phyloP scores from a whole-genome alignment of 768 basidiomycete species.

The Lepiota brunneoincarnata region DNA sequence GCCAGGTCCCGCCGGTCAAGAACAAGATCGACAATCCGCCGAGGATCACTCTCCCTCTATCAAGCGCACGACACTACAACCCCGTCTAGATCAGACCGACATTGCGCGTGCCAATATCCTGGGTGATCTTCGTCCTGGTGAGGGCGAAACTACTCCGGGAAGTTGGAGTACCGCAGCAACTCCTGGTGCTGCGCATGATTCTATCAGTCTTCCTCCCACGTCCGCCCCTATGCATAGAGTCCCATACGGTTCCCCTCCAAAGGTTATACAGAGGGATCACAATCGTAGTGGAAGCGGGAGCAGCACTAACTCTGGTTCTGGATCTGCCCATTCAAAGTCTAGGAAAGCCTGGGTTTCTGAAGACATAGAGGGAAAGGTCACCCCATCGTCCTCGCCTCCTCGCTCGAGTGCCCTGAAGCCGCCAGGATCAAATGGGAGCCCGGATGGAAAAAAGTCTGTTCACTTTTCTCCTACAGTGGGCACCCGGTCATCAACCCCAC shows the following conservation, averaged over 20 bases:
- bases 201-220: neutral
- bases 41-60: conserved; percentile 14
- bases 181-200: conserved; percentile 44
- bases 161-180: conserved; percentile 76
- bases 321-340: conserved; percentile 16
- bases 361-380: conserved; percentile 33
- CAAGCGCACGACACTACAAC: neutral
- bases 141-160: conserved; percentile 25
- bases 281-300: conserved; percentile 25
- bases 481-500: conserved; percentile 25
- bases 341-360: conserved; percentile 38
- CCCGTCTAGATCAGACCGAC: neutral
- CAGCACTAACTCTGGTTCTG: conserved; percentile 21
- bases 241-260: conserved; percentile 15
- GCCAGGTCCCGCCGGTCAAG: conserved; percentile 70
- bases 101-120: neutral
- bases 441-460: conserved; percentile 40
- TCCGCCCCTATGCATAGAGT: neutral
- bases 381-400: conserved; percentile 17
- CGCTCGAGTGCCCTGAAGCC: conserved; percentile 11
- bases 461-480: conserved; percentile 47
- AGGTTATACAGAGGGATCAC: conserved; percentile 6
- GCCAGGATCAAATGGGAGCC: conserved; percentile 23
- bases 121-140: conserved; percentile 9
- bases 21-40: conserved; percentile 22